Conservation (phyloP, 495 filamentous ascomycete genomes). For the Annulohypoxylon moriforme region DNA sequence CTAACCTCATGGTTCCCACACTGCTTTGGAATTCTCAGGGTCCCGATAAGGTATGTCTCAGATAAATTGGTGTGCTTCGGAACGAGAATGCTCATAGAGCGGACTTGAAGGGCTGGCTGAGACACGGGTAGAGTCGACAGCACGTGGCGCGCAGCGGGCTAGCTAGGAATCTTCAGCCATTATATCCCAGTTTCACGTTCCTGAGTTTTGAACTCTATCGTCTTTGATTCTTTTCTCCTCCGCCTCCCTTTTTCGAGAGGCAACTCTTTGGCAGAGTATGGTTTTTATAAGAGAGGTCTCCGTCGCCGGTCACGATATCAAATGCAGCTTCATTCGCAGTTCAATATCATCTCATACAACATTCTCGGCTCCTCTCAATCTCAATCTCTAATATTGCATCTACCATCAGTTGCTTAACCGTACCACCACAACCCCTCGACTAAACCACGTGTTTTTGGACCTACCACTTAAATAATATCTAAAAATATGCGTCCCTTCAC, state of each 20-base stretch:
- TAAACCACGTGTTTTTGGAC: not conserved
- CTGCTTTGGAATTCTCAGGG: constrained; percentile 18
- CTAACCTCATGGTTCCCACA: not conserved
- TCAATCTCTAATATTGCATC: not conserved
- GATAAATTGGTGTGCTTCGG: constrained; percentile 18
- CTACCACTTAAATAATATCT: not conserved
- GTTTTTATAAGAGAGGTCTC: constrained; percentile 20
- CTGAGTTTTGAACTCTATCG: constrained; percentile 11
- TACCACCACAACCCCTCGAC: not conserved
- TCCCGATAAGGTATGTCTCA: constrained; percentile 25
- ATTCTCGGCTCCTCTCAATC: not conserved
- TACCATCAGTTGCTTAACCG: not conserved
- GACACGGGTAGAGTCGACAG: constrained; percentile 16
- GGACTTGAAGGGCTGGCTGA: constrained; percentile 22
- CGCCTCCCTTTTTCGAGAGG: constrained; percentile 23
- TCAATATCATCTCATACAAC: constrained; percentile 12
- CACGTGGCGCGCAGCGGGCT: constrained; percentile 22
- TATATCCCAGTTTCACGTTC: constrained; percentile 23
- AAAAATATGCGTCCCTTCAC: constrained; percentile 32
- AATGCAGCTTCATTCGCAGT: not conserved
- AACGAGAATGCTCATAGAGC: constrained; percentile 13
- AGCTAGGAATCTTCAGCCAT: constrained; percentile 41
- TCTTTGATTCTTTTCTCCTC: constrained; percentile 22
- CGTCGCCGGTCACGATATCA: not conserved
- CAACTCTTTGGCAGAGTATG: not conserved